Percentiles rank a stretch among this genome's conserved stretches.
phyloP scores from a whole-genome alignment of 2,329 filamentous ascomycete species.

The Pseudogymnoascus verrucosus region DNA sequence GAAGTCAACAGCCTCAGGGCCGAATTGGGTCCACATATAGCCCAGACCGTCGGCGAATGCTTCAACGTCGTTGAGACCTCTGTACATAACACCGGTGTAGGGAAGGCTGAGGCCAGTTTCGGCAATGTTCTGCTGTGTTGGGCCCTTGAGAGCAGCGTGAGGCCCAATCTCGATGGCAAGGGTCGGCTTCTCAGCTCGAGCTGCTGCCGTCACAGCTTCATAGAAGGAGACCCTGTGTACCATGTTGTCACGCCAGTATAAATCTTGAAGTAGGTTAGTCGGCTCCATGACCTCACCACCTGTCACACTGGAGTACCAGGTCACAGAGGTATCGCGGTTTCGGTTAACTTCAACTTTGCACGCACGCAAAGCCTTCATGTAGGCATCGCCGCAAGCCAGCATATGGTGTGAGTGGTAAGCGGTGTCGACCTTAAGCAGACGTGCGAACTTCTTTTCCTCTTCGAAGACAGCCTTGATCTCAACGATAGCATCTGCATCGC shows the following conservation, averaged over 20 bases:
- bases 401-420: conserved; percentile 30
- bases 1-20: neutral
- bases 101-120: conserved; percentile 11
- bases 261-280: conserved; percentile 21
- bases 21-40: conserved; percentile 9
- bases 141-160: conserved; percentile 30
- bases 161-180: conserved; percentile 24
- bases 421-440: conserved; percentile 19
- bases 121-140: conserved; percentile 23
- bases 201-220: conserved; percentile 27
- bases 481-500: conserved; percentile 13
- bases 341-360: conserved; percentile 12
- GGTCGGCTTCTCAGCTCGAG: conserved; percentile 14
- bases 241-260: conserved; percentile 40
- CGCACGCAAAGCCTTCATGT: conserved; percentile 14
- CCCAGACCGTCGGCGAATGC: conserved; percentile 13
- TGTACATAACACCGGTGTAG: conserved; percentile 15
- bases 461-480: conserved; percentile 13
- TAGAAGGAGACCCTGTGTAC: conserved; percentile 34
- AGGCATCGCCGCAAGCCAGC: conserved; percentile 19
- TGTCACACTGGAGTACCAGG: conserved; percentile 17
- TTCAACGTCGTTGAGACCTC: conserved; percentile 14
- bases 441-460: conserved; percentile 15
- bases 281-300: conserved; percentile 10
- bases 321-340: neutral